These are phyloP conservation scores for Sclerospora graminicola DNA, from an alignment of 352 stramenopile genomes.

Conservation along the genomic window DNA sequence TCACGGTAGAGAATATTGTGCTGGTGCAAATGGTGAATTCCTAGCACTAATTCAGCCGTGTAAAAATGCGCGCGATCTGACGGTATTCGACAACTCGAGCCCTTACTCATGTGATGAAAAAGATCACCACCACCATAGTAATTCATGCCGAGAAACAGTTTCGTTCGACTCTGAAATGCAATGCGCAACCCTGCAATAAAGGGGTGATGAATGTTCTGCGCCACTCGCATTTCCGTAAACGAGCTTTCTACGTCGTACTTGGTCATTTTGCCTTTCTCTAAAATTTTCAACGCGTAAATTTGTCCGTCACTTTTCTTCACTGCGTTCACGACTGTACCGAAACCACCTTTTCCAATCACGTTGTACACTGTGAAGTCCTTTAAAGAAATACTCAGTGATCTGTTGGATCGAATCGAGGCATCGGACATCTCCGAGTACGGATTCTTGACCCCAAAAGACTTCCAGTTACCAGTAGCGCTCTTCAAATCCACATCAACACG, in stretches of 20 bases:
- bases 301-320: constrained; percentile 86
- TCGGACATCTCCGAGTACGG: constrained; percentile 72
- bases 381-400: constrained; percentile 80
- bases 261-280: constrained; percentile 86
- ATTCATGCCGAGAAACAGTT: constrained; percentile 83
- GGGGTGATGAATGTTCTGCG: constrained; percentile 83
- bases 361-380: constrained; percentile 88
- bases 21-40: constrained; percentile 89
- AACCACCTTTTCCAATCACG: constrained; percentile 83
- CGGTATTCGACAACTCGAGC: constrained; percentile 76
- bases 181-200: constrained; percentile 81
- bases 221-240: constrained; percentile 85
- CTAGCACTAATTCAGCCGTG: constrained; percentile 87
- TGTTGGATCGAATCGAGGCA: constrained; percentile 69
- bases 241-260: constrained; percentile 86
- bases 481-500: constrained; percentile 73
- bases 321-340: constrained; percentile 84
- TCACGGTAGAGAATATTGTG: constrained; percentile 94
- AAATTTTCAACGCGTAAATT: constrained; percentile 87
- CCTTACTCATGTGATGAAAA: constrained; percentile 87
- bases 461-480: constrained; percentile 60
- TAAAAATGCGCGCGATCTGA: constrained; percentile 86
- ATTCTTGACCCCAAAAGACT: constrained; percentile 70
- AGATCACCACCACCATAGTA: constrained; percentile 82
- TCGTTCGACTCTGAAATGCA: constrained; percentile 81